Conservation (phyloP, 108 stramenopile genomes). For the Skeletonema tropicum region DNA sequence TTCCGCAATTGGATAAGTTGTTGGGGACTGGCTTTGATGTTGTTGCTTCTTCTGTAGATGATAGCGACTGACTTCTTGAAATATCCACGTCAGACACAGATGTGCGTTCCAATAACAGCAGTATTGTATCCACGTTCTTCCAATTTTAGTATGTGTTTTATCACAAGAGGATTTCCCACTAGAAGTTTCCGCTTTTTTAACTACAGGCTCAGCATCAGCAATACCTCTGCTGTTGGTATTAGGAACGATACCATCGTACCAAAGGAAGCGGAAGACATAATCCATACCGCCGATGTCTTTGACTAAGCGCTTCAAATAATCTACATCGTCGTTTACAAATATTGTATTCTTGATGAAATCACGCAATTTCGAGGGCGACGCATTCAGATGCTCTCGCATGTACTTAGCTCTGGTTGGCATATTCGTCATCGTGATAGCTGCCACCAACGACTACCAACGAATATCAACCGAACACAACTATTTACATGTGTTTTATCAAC, state of each 20-base stretch:
- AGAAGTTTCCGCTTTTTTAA: not conserved
- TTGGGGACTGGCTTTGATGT: not conserved
- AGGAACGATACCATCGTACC: slow-evolving; percentile 46
- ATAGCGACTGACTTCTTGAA: slow-evolving; percentile 28
- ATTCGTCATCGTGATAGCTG: too few relatives aligned
- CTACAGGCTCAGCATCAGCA: not conserved
- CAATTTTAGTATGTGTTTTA: slow-evolving; percentile 9
- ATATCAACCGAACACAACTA: too few relatives aligned
- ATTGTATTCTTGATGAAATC: slow-evolving; percentile 34
- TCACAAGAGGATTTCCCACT: not conserved
- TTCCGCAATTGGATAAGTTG: not conserved
- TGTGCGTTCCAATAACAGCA: slow-evolving; percentile 45
- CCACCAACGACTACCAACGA: too few relatives aligned
- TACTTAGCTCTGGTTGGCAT: slow-evolving; percentile 21
- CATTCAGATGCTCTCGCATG: slow-evolving; percentile 34
- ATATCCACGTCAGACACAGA: slow-evolving; percentile 38
- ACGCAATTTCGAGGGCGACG: slow-evolving; percentile 28
- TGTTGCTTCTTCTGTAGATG: slow-evolving; percentile 18
- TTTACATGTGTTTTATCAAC: too few relatives aligned
- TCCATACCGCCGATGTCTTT: slow-evolving; percentile 34
- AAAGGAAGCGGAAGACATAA: slow-evolving; percentile 41
- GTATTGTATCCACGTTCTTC: slow-evolving; percentile 46
- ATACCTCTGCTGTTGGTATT: not conserved
- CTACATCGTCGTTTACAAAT: slow-evolving; percentile 23
- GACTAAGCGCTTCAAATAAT: slow-evolving; percentile 31